These are phyloP conservation scores for Teunomyces panamensis DNA, from an alignment of 805 yeast genomes.

Conservation along the genomic window DNA sequence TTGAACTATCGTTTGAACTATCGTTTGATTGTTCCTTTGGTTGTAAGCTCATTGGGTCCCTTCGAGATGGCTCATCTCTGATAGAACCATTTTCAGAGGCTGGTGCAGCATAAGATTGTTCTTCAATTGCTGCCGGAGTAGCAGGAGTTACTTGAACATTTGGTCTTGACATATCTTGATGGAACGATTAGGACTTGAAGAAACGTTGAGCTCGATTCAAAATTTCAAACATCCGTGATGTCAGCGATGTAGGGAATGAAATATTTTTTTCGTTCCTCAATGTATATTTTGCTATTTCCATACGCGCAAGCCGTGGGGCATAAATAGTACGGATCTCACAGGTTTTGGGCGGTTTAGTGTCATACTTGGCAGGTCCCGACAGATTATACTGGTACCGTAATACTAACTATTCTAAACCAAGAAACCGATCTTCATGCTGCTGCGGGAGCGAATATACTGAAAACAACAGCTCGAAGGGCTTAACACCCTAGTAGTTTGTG, in stretches of 20 bases:
- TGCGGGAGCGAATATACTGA: too few relatives aligned
- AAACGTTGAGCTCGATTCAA: not conserved
- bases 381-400: too few relatives aligned
- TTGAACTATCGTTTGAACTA: slow-evolving; percentile 5
- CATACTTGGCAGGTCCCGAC: too few relatives aligned
- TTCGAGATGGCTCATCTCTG: slow-evolving; percentile 5
- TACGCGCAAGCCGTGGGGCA: not conserved
- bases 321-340: too few relatives aligned
- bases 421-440: too few relatives aligned
- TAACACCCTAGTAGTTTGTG: not conserved
- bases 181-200: not conserved
- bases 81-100: not conserved
- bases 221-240: not conserved
- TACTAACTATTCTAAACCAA: too few relatives aligned
- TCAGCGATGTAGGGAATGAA: not conserved
- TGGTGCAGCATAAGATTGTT: not conserved
- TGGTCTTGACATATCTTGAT: not conserved
- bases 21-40: not conserved
- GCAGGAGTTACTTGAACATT: not conserved
- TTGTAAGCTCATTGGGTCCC: slow-evolving; percentile 3
- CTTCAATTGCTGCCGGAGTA: not conserved
- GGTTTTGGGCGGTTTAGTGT: too few relatives aligned
- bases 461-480: too few relatives aligned
- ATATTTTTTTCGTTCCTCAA: not conserved
- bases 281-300: not conserved